These are phyloP conservation scores for Plasmopara muralis DNA, from an alignment of 352 stramenopile genomes.

Conservation along the genomic window DNA sequence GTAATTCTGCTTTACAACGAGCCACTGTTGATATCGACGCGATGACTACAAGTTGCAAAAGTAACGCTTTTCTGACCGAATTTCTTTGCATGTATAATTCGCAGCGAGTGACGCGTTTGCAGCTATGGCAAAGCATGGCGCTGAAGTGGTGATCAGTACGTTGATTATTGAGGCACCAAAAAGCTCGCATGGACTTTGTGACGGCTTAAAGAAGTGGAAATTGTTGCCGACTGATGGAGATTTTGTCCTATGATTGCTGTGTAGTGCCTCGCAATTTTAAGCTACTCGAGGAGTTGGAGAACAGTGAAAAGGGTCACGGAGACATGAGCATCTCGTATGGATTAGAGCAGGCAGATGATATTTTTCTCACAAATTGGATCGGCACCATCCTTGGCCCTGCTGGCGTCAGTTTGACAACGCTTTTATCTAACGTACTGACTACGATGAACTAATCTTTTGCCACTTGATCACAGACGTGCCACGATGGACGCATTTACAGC, in stretches of 20 bases:
- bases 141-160: constrained; percentile 75
- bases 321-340: constrained; percentile 94
- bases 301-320: constrained; percentile 87
- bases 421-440: neutral
- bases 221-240: neutral
- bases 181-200: too few relatives aligned
- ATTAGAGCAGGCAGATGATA: constrained; percentile 94
- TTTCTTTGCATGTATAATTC: constrained; percentile 1
- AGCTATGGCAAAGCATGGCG: constrained; percentile 69
- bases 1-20: too few relatives aligned
- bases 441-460: too few relatives aligned
- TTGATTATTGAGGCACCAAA: too few relatives aligned
- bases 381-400: constrained; percentile 95
- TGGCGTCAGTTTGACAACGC: constrained; percentile 63
- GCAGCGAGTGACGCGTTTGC: constrained; percentile 17
- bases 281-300: constrained; percentile 90
- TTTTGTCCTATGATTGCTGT: neutral
- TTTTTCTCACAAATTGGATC: constrained; percentile 98
- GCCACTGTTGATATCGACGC: neutral
- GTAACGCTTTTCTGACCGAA: constrained; percentile 7
- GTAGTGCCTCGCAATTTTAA: constrained; percentile 91
- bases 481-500: constrained; percentile 96
- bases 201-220: too few relatives aligned
- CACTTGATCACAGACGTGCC: constrained; percentile 73
- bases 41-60: constrained; percentile 7